These are phyloP conservation scores for Elongisporangium anandrum DNA, from an alignment of 352 stramenopile species.

Conservation along the genomic window DNA sequence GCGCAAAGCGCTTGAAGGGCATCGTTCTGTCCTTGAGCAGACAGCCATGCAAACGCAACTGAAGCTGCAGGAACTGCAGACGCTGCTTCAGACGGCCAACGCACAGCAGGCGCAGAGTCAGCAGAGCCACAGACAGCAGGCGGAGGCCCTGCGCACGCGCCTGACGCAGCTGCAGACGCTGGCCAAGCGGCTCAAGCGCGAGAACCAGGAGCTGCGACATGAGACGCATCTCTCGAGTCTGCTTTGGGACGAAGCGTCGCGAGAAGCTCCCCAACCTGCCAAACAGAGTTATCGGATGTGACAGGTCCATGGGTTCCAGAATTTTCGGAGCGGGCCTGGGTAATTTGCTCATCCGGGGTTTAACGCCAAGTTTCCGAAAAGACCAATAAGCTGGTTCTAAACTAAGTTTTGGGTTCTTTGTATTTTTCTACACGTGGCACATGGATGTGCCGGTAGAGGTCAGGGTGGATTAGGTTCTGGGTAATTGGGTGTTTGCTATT, in stretches of 20 bases:
- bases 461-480: not conserved
- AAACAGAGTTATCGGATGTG: not conserved
- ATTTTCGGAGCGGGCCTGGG: slow-evolving; percentile 5
- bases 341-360: not conserved
- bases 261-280: not conserved
- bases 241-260: slow-evolving; percentile 7
- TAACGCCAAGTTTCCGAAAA: not conserved
- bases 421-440: not conserved
- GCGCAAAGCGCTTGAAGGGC: not conserved
- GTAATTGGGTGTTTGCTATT: slow-evolving; percentile 1
- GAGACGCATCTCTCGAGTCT: slow-evolving; percentile 11
- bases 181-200: slow-evolving; percentile 11
- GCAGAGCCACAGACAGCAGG: slow-evolving; percentile 2
- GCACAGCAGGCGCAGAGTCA: not conserved
- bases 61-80: slow-evolving; percentile 10
- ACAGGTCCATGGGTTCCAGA: slow-evolving; percentile 7
- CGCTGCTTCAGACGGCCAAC: slow-evolving; percentile 2
- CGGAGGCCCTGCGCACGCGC: slow-evolving; percentile 10
- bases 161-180: slow-evolving; percentile 17
- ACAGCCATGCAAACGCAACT: slow-evolving; percentile 5
- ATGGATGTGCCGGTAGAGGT: not conserved
- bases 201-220: slow-evolving; percentile 23
- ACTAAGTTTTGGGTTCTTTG: not conserved
- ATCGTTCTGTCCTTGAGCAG: not conserved
- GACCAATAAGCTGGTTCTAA: not conserved